phyloP scores from a whole-genome alignment of 257 asterid genomes.

The Eustoma russellianum region DNA sequence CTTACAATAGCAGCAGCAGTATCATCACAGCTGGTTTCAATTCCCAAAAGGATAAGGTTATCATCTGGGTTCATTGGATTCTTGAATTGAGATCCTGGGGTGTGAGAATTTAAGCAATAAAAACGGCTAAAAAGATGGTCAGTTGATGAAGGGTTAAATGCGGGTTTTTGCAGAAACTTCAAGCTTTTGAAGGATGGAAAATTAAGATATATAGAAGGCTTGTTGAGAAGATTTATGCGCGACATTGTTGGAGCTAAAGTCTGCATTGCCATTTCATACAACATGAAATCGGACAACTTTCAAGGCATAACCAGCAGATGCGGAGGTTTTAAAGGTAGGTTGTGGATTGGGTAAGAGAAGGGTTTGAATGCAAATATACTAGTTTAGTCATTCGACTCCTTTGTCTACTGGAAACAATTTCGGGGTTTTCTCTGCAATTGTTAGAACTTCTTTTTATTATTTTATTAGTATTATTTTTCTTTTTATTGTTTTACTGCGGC shows the following conservation, averaged over 20 bases:
- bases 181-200: not conserved
- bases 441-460: too few species aligned
- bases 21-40: conserved; percentile 95
- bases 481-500: too few species aligned
- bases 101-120: conserved; percentile 12
- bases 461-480: too few species aligned
- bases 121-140: conserved; percentile 16
- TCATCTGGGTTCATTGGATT: conserved; percentile 24
- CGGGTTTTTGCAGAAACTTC: not conserved
- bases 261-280: conserved; percentile 10
- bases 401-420: too few species aligned
- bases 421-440: too few species aligned
- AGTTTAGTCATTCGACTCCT: too few species aligned
- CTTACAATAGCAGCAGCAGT: conserved; percentile 97
- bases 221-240: conserved; percentile 11
- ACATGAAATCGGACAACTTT: not conserved
- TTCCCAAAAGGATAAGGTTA: conserved; percentile 63
- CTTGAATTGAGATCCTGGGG: conserved; percentile 10
- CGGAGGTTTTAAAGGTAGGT: too few species aligned
- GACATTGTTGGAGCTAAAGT: conserved; percentile 13
- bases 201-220: not conserved
- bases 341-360: too few species aligned
- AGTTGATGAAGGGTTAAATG: conserved; percentile 6
- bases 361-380: too few species aligned
- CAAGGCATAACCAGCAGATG: too few species aligned